These are phyloP conservation scores for Aspergillus ustus DNA, from an alignment of 2,329 filamentous ascomycete genomes.

Conservation along the genomic window DNA sequence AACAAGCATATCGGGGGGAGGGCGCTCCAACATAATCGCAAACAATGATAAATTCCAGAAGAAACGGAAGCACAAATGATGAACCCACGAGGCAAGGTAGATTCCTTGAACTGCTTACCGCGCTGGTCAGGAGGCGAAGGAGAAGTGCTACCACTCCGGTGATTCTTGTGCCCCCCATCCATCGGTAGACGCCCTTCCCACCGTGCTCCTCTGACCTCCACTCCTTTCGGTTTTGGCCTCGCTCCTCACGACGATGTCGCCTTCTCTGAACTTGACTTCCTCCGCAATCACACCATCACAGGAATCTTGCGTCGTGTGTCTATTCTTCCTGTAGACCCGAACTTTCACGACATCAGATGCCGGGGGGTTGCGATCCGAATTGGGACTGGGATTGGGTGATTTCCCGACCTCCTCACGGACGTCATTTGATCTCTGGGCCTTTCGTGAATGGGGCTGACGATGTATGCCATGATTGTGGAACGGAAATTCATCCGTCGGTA, in stretches of 20 bases:
- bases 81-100: not conserved
- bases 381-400: not conserved
- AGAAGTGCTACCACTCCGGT: not conserved
- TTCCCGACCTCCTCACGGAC: constrained; percentile 12
- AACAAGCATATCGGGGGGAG: constrained; percentile 40
- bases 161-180: not conserved
- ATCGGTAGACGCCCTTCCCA: not conserved
- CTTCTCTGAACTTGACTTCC: constrained; percentile 5
- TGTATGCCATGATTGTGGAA: constrained; percentile 6
- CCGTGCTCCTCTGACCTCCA: not conserved
- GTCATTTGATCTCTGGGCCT: not conserved
- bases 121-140: not conserved
- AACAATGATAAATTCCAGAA: constrained; percentile 27
- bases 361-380: not conserved
- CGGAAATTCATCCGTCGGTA: constrained; percentile 15
- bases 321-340: constrained; percentile 10
- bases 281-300: constrained; percentile 3
- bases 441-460: not conserved
- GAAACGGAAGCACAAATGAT: constrained; percentile 32
- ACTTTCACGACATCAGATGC: constrained; percentile 16
- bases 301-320: not conserved
- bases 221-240: not conserved
- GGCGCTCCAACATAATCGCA: constrained; percentile 16
- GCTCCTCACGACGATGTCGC: constrained; percentile 13
- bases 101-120: not conserved